Percentiles rank a stretch among this genome's conserved stretches.
These are phyloP conservation scores for Mucor plumbeus DNA, from an alignment of 371 early-diverging fungal genomes.

Conservation along the genomic window DNA sequence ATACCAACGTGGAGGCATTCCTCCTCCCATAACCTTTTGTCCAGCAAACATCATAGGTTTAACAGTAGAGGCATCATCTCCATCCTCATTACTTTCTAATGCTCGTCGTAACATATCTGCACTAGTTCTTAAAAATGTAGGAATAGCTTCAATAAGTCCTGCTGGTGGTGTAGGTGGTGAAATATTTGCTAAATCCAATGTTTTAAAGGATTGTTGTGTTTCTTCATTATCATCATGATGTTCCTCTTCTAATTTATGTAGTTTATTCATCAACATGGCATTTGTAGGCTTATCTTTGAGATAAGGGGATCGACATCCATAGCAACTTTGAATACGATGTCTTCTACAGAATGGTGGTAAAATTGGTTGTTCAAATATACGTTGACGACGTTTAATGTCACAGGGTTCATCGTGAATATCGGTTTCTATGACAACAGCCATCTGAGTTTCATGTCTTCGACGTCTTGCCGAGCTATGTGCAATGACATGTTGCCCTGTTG, in stretches of 20 bases:
- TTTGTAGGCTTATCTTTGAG: constrained; percentile 29
- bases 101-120: constrained; percentile 56
- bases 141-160: constrained; percentile 64
- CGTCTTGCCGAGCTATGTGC: constrained; percentile 41
- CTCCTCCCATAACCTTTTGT: constrained; percentile 58
- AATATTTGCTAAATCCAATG: constrained; percentile 14
- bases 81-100: constrained; percentile 33
- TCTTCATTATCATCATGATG: constrained; percentile 18
- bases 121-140: constrained; percentile 61
- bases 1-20: constrained; percentile 65
- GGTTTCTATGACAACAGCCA: constrained; percentile 28
- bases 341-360: constrained; percentile 47
- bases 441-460: constrained; percentile 38
- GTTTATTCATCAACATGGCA: constrained; percentile 36
- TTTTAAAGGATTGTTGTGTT: constrained; percentile 6
- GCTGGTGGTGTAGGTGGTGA: constrained; percentile 27
- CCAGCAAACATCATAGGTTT: constrained; percentile 50
- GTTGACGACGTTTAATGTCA: constrained; percentile 28
- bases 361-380: constrained; percentile 34
- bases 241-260: constrained; percentile 46
- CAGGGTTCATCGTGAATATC: constrained; percentile 26
- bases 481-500: constrained; percentile 46
- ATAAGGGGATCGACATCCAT: constrained; percentile 37
- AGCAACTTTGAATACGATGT: constrained; percentile 45
- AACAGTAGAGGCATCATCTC: constrained; percentile 19